These are phyloP conservation scores for Phytophthora sansomeana DNA, from an alignment of 352 stramenopile species.

Conservation along the genomic window DNA sequence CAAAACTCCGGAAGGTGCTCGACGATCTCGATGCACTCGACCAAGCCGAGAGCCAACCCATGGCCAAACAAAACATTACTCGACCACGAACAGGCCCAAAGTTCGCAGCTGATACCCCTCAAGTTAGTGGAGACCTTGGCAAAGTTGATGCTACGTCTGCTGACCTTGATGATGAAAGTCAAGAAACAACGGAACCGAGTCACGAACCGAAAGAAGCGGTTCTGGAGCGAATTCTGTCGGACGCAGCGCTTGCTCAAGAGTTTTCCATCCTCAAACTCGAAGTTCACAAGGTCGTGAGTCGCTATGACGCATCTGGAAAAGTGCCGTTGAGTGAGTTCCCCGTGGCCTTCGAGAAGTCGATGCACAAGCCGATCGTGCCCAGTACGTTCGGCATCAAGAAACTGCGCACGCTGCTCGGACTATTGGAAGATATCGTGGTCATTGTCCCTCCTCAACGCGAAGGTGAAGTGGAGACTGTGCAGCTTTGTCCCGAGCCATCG, in stretches of 20 bases:
- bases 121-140: constrained; percentile 1
- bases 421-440: constrained; percentile 65
- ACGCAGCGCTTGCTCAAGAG: constrained; percentile 54
- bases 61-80: constrained; percentile 69
- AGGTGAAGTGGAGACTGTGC: constrained; percentile 68
- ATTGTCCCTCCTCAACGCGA: constrained; percentile 57
- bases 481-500: constrained; percentile 50
- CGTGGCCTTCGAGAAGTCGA: constrained; percentile 58
- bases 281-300: constrained; percentile 76
- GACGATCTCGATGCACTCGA: constrained; percentile 75
- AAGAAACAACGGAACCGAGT: constrained; percentile 12
- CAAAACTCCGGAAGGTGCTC: constrained; percentile 59
- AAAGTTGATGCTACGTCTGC: constrained; percentile 2
- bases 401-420: constrained; percentile 62
- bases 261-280: constrained; percentile 77
- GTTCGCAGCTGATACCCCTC: background rate
- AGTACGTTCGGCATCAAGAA: constrained; percentile 79
- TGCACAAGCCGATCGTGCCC: constrained; percentile 74
- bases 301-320: constrained; percentile 42
- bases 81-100: constrained; percentile 40
- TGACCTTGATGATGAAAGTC: constrained; percentile 19
- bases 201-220: constrained; percentile 61
- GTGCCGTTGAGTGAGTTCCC: constrained; percentile 64
- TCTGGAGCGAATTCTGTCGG: constrained; percentile 50
- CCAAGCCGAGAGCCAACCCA: constrained; percentile 55